Base-by-base conservation (phyloP, 139 green algal species). In the Chlamydomonas sphaeroides region DNA sequence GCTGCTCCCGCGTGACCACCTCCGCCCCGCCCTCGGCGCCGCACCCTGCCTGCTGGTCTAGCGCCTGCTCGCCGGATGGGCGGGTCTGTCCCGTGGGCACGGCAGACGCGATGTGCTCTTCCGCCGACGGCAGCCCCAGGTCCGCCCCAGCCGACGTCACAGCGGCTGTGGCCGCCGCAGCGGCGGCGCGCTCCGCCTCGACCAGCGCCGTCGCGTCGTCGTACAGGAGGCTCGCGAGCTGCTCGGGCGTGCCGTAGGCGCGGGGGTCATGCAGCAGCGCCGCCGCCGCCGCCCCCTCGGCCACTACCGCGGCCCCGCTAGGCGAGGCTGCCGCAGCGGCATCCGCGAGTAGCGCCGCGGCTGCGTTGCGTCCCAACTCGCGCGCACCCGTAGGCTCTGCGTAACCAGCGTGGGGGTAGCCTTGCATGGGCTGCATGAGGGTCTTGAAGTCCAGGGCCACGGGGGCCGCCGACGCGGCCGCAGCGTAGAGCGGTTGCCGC, bases 251-350 rank as follows among this genome's bases (percentile, higher is more conserved):
- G 4, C 38, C 75, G 62, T 73, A 82, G 62, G 65, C 73, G 1
- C 61, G n/a, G 2, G 75, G 75, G 42, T 82, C 75, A 32, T 82
- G 41, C 42, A 82, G 41, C 42, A 82, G 61, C 3, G 75, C 72
- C 2, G 45, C 5, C 5, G 32, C 48, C 7, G n/a, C 33, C 33
- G 3, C 62, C 5, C 3, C 17, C 20, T 2, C 62, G 7, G 11
- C 17, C 14, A 45, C 33, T 5, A 21, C 30, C 28, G 28, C 28
- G 5, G 20, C 20, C 17, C 18, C 20, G 8, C 5, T 61, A n/a
- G 53, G 17, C 15, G 23, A 20, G 23, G 56, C 6, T 56, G 49
- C 18, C 4, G 49, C 49, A 3, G 49, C 7, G 10, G 49, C 49
- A 56, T 17, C 49, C 21, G 49, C 49, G 25, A 20, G 18, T 20